Conservation (phyloP, 805 yeast genomes). For the Candida namnaoensis region DNA sequence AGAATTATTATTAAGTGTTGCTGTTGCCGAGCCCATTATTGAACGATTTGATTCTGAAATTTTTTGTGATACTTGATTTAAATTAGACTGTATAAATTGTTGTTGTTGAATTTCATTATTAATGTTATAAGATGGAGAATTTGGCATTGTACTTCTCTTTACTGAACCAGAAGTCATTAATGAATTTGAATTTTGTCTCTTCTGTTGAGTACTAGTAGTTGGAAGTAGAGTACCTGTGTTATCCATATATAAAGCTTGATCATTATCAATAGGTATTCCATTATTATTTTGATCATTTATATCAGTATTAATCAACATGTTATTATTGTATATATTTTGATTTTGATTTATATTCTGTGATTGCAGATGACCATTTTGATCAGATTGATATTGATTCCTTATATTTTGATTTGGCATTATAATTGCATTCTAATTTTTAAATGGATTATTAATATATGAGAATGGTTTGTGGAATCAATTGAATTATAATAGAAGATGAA, state of each 20-base stretch:
- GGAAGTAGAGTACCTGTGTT: background rate
- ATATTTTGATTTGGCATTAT: too few species aligned
- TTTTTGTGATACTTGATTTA: background rate
- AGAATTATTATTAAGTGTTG: background rate
- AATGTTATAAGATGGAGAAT: background rate
- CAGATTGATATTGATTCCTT: too few species aligned
- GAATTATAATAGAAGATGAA: too few species aligned
- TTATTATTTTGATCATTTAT: too few species aligned
- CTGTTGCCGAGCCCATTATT: background rate
- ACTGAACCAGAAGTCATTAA: background rate
- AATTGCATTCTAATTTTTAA: too few species aligned
- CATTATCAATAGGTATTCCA: too few species aligned
- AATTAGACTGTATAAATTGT: background rate
- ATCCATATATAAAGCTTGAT: background rate
- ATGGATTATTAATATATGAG: too few species aligned
- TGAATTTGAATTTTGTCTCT: conserved; percentile 4
- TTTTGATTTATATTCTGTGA: too few species aligned
- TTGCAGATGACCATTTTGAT: too few species aligned
- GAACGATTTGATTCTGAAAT: background rate
- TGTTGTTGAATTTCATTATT: background rate
- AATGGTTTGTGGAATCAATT: too few species aligned
- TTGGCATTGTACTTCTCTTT: conserved; percentile 1
- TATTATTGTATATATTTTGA: too few species aligned
- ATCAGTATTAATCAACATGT: too few species aligned
- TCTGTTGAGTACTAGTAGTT: conserved; percentile 3